These are phyloP conservation scores for Populus hybrid DNA, from an alignment of 441 rosid genomes.

Conservation along the genomic window DNA sequence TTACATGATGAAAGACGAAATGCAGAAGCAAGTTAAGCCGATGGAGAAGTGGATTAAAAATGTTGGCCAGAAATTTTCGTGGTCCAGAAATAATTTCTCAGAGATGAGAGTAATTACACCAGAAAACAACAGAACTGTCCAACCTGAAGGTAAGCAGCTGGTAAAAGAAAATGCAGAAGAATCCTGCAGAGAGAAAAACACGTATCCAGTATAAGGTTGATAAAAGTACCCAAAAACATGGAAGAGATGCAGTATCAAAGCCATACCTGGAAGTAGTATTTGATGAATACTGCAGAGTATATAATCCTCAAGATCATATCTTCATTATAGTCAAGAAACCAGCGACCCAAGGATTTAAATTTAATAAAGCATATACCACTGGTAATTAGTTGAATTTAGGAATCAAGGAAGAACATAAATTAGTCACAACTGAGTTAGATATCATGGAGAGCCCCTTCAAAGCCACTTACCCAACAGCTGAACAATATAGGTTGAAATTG, in stretches of 20 bases:
- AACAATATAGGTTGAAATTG: neutral
- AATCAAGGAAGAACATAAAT: neutral
- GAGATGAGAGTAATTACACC: conserved; percentile 56
- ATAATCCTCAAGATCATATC: conserved; percentile 79
- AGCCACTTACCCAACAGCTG: neutral
- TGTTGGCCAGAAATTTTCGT: conserved; percentile 59
- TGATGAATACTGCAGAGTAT: conserved; percentile 68
- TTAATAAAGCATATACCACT: neutral
- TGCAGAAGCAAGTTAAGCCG: conserved; percentile 68
- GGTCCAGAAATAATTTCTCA: conserved; percentile 61
- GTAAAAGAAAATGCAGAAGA: conserved; percentile 58
- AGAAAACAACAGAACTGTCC: conserved; percentile 55
- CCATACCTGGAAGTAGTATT: conserved; percentile 68
- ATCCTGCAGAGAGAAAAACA: conserved; percentile 37
- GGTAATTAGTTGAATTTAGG: neutral
- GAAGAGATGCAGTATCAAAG: conserved; percentile 6
- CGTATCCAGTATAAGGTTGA: conserved; percentile 6
- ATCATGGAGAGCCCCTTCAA: neutral
- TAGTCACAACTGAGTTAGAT: neutral
- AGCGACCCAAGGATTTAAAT: neutral
- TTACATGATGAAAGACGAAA: conserved; percentile 65
- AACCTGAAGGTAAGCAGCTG: conserved; percentile 71
- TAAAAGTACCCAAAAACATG: conserved; percentile 9
- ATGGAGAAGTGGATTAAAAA: conserved; percentile 60
- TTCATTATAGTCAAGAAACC: conserved; percentile 49